Evolutionary conservation across 2,329 filamentous ascomycete genomes (phyloP), one percentile per base, ranked within the genome.

Genomic region (Aspergillus niger): DNA sequence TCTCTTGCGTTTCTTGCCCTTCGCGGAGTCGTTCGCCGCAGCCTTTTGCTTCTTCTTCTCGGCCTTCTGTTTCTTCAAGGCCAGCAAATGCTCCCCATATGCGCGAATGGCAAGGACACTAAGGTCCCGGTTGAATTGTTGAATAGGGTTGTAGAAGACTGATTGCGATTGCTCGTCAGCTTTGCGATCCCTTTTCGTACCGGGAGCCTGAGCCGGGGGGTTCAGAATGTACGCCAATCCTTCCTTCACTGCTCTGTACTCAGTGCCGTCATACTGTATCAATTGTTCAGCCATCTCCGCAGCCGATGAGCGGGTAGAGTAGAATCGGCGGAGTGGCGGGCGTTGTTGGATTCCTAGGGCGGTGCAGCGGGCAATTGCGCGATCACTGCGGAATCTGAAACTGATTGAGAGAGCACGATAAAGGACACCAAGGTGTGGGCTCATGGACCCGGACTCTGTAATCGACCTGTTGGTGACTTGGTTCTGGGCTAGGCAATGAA

Each of bases 141-240:
- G 95, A 57, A 99, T 97, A 0, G 95, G 94, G 70, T 99, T 99
- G 83, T 99, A 99, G 73, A 99, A 99, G 58, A 99, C 96, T 36
- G 83, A 81, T 69, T 94, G 90, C 67, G 88, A 85, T 41, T 87
- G 82, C 67, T 86, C 83, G 55, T 88, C 84, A 61, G 84, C 80
- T 59, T 76, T 76, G 28, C 76, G 67, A 61, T 78, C 73, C 41
- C 67, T 72, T 62, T 81, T 81, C 49, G 80, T 79, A 24, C 72
- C 71, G 44, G 76, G 54, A 63, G 76, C 74, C 66, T 76, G 84
- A 72, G 65, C 79, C 73, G 66, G 81, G 70, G 87, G 87, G 11
- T 88, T 84, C 11, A 91, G 80, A 60, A 91, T 89, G 65, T 87
- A 82, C 39, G 88, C 89, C n/a, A 83, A 76, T 5, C 89, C 89